Base-by-base conservation (phyloP, 176 grass and related monocot genomes). In the Musa itinerans region DNA sequence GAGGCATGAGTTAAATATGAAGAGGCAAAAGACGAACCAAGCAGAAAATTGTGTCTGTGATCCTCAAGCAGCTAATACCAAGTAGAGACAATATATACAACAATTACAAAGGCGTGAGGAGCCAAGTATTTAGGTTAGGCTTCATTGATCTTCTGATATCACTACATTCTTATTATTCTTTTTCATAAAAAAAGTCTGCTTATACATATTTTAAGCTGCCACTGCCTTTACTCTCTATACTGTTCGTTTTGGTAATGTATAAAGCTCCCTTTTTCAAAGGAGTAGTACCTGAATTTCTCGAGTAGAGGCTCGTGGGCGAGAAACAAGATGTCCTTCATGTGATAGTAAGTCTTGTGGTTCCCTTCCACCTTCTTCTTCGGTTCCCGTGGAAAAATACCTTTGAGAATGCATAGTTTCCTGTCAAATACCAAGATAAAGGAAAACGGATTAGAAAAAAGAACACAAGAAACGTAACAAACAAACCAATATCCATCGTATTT, bases 351-450 rank as follows among this genome's bases (percentile, higher is more conserved):
- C 83, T 94, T 99, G 86, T 94, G 82, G 69, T 99, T 99, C 75
- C 95, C 95, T 75, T 94, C 90, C 48, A 92, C 87, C 76, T 99
- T 99, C 83, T 94, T 94, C 78, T 99, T 99, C 0, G 88, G 95
- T 62, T 89, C 90, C 52, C 90, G 81, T 8, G 95, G 95, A 54
- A 89, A 93, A 27, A 94, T 86, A 0, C 95, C 95, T 80, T 99
- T 99, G 80, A 99, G 88, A 58, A 99, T 99, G 83, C 95, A 99
- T 99, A 99, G 72, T 71, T 85, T 99, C 86, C 95, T 99, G 83
- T 25, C 4, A 63, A 72, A 63, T 62, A n/a, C 58, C 0, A 71
- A 67, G 20, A 52, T 2, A 21, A 26, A 10, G 9, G 57, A 61
- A 69, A 68, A 43, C 34, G 34, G 51, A 61, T 57, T 24, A 81